Evolutionary conservation across 2,329 filamentous ascomycete species (phyloP), one percentile per base, ranked within the genome.

Genomic region (Ceratocystiopsis minuta): DNA sequence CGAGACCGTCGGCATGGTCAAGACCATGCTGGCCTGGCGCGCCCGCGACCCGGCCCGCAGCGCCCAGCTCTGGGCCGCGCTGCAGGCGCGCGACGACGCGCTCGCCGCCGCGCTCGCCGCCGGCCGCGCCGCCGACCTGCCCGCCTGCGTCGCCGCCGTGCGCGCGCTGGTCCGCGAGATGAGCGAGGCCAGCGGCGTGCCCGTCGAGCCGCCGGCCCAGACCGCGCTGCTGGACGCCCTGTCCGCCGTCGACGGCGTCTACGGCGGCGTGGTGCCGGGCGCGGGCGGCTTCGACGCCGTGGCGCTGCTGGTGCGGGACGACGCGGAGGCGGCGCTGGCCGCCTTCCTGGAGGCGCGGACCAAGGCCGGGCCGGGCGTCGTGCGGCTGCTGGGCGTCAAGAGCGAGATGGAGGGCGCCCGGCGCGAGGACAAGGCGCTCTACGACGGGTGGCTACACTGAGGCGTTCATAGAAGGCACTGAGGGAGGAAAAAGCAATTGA

Each of bases 1-100:
- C 39, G 75, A 93, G 63, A 96, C 88, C 9, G 87, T 93, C 0
- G 74, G 85, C 14, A 96, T 98, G 90, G 90, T 95, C 34, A 93
- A 88, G 63, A 74, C 83, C 55, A 83, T 98, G 14, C 67, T 96
- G 3, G 70, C 72, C 31, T 98, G 90, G 90, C 68, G 81, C 40
- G 71, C 72, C 39, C 60, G 69, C 38, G 74, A 84, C 16, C 61
- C 67, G 0, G 67, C 68, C 3, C 71, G 68, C n/a, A 78, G 86
- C 2, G 72, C 74, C 47, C 53, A 59, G 46, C 65, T 95, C 16
- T 96, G 87, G 85, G 68, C 70, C 38, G 65, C 71, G 2, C 61
- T 98, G 45, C 85, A 96, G 57, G 58, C 55, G 2, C 69, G 72
- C 31, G 95, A 95, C 55, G 77, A 85, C 51, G 66, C 61, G 13